These are phyloP conservation scores for Carex pumila DNA, from an alignment of 176 grass and related monocot species.

Conservation along the genomic window DNA sequence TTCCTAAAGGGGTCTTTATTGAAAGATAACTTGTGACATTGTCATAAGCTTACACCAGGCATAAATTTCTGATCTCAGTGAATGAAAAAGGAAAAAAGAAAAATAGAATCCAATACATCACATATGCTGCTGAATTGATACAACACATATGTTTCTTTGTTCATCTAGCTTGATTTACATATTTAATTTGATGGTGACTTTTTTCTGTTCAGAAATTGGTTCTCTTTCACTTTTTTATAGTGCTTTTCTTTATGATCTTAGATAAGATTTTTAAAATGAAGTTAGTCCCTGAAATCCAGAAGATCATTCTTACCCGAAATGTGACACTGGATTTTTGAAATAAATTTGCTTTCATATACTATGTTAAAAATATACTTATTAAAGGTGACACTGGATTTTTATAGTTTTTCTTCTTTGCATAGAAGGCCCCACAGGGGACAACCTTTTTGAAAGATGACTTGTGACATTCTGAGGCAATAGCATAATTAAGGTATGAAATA, in stretches of 20 bases:
- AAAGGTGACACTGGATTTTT: too few species aligned
- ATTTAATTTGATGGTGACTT: background rate
- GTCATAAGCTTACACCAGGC: background rate
- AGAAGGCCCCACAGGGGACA: background rate
- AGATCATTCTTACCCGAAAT: background rate
- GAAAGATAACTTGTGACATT: background rate
- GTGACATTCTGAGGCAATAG: background rate
- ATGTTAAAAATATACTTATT: background rate
- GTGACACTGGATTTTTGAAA: background rate
- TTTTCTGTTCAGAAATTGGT: background rate
- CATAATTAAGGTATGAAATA: background rate
- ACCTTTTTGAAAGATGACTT: background rate
- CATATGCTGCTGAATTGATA: background rate
- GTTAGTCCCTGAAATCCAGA: background rate
- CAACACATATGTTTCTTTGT: background rate
- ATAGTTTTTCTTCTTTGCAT: background rate
- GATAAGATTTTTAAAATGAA: background rate
- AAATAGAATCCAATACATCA: background rate
- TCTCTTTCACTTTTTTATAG: background rate
- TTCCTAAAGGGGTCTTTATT: background rate
- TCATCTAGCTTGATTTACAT: background rate
- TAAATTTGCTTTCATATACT: background rate
- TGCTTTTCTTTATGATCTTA: background rate
- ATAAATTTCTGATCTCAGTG: background rate
- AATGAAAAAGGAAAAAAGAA: background rate